A percentile compares a stretch with the other conserved stretches of the same genome.
phyloP scores from a whole-genome alignment of 441 rosid genomes.

The Populus hybrid region DNA sequence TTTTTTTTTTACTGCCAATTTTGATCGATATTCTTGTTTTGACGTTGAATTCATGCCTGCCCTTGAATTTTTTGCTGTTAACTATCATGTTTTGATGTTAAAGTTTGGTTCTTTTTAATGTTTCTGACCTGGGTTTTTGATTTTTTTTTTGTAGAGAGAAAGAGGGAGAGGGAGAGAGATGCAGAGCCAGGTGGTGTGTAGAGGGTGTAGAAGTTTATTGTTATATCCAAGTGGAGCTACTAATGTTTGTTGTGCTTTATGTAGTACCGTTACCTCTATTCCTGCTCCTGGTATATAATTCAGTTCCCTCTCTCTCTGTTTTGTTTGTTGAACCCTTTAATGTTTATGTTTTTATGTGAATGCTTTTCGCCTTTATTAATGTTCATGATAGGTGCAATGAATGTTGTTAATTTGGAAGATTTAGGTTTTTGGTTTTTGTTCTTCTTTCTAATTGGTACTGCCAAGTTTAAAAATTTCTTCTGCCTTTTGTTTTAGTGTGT shows the following conservation, averaged over 20 bases:
- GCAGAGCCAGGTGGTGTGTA: constrained; percentile 94
- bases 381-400: not conserved
- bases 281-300: constrained; percentile 55
- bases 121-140: not conserved
- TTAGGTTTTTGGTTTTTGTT: not conserved
- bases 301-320: not conserved
- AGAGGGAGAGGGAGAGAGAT: constrained; percentile 42
- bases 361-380: not conserved
- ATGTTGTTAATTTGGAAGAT: not conserved
- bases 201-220: constrained; percentile 80
- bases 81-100: not conserved
- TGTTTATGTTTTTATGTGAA: not conserved
- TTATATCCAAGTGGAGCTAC: constrained; percentile 95
- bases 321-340: not conserved
- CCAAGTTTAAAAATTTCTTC: not conserved
- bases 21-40: not conserved
- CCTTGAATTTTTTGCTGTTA: not conserved
- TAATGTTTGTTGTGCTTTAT: constrained; percentile 85
- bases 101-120: not conserved
- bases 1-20: not conserved
- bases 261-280: constrained; percentile 60
- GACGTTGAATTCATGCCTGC: not conserved
- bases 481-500: not conserved
- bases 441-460: not conserved
- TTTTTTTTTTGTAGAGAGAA: not conserved